These are phyloP conservation scores for Auriscalpium vulgare DNA, from an alignment of 768 basidiomycete genomes.

Conservation along the genomic window DNA sequence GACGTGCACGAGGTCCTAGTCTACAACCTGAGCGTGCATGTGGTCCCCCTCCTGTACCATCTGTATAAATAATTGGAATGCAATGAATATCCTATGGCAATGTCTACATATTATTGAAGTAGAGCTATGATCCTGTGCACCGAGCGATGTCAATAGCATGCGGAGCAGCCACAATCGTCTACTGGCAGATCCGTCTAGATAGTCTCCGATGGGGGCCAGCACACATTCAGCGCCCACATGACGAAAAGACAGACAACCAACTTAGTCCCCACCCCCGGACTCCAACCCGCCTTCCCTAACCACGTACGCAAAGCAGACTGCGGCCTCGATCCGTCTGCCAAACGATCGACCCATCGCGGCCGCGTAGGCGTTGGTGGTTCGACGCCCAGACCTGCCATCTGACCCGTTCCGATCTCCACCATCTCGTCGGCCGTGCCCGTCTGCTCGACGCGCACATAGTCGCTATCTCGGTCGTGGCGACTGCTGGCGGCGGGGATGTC, in stretches of 20 bases:
- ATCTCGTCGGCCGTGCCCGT: background rate
- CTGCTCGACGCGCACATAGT: background rate
- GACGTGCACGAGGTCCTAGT: no score
- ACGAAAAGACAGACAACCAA: slow-evolving; percentile 32
- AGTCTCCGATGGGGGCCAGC: slow-evolving; percentile 37
- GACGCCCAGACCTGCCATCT: slow-evolving; percentile 21
- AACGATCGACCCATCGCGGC: slow-evolving; percentile 43
- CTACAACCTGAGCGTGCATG: no score
- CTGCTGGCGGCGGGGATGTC: slow-evolving; percentile 2
- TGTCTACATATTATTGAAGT: background rate
- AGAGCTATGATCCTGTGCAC: no score
- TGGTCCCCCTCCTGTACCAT: no score
- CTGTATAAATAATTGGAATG: no score
- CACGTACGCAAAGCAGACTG: slow-evolving; percentile 23
- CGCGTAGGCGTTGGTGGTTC: slow-evolving; percentile 34
- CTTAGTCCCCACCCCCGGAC: slow-evolving; percentile 35
- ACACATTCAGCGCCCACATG: slow-evolving; percentile 61
- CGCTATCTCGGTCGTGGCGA: background rate
- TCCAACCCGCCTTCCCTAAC: slow-evolving; percentile 24
- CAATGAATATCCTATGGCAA: background rate
- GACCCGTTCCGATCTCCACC: slow-evolving; percentile 14
- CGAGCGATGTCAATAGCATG: no score
- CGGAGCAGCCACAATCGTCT: no score
- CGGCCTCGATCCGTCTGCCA: slow-evolving; percentile 30
- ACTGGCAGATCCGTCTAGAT: background rate